phyloP scores from a whole-genome alignment of 2,329 filamentous ascomycete genomes.

The Lithohypha guttulata region DNA sequence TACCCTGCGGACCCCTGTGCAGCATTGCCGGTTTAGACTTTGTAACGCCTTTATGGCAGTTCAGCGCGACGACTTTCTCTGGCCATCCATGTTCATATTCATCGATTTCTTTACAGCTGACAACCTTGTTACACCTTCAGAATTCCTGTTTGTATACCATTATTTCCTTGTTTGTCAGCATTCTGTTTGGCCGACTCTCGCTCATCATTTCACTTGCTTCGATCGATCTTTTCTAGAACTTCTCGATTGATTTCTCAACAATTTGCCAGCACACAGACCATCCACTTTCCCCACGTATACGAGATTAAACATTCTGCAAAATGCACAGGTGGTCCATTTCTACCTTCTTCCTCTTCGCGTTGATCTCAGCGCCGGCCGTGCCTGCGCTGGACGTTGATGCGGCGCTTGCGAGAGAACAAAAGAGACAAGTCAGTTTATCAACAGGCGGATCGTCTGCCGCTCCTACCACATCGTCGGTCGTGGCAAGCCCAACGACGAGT shows the following conservation, averaged over 20 bases:
- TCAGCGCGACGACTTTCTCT: too few species aligned
- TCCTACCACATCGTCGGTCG: conserved; percentile 20
- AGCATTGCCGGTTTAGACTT: too few species aligned
- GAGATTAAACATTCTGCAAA: not conserved
- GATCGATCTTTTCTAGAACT: not conserved
- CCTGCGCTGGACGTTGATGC: conserved; percentile 6
- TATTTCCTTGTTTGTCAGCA: conserved; percentile 9
- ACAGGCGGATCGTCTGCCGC: not conserved
- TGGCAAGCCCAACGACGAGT: conserved; percentile 42
- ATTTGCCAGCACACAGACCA: conserved; percentile 1
- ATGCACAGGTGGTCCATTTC: conserved; percentile 4
- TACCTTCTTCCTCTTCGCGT: conserved; percentile 5
- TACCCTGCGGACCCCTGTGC: too few species aligned
- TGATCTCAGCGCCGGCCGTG: not conserved
- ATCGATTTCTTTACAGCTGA: too few species aligned
- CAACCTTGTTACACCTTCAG: too few species aligned
- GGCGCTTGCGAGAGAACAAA: conserved; percentile 6
- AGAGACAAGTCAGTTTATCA: conserved; percentile 9
- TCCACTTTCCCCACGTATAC: not conserved
- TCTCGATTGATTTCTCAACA: not conserved
- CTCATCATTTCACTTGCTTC: not conserved
- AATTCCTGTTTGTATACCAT: too few species aligned
- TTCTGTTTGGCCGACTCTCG: conserved; percentile 8
- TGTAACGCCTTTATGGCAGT: too few species aligned
- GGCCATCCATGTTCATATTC: too few species aligned